A percentile compares a stretch with the other conserved stretches of the same genome.
Conservation (phyloP, 495 filamentous ascomycete species). For the Xylaria intraflava region DNA sequence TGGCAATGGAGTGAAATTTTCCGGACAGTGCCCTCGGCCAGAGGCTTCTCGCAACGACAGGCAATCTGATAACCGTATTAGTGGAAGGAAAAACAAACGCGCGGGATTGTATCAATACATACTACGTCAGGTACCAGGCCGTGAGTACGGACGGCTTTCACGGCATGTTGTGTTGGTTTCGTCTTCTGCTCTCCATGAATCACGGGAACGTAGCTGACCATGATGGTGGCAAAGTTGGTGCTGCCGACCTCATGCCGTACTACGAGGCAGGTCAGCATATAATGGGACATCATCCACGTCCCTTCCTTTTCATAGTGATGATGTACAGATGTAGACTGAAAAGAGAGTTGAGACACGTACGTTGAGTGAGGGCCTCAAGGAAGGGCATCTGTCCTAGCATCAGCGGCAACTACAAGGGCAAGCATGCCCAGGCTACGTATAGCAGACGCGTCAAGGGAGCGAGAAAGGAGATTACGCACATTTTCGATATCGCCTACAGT, state of each 20-base stretch:
- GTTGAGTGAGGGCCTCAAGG: slow-evolving; percentile 76
- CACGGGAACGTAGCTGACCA: slow-evolving; percentile 74
- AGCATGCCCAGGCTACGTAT: not conserved
- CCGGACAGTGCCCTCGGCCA: slow-evolving; percentile 66
- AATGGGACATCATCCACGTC: not conserved
- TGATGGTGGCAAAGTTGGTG: slow-evolving; percentile 78
- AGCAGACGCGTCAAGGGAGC: no score
- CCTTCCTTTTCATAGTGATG: not conserved
- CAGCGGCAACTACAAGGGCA: not conserved
- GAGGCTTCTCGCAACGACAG: slow-evolving; percentile 72
- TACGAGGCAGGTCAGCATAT: not conserved
- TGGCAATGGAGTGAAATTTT: slow-evolving; percentile 89
- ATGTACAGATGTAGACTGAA: not conserved
- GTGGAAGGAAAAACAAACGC: not conserved
- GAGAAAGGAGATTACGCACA: slow-evolving; percentile 5
- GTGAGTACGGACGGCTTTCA: slow-evolving; percentile 69
- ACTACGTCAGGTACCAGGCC: slow-evolving; percentile 82
- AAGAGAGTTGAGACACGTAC: not conserved
- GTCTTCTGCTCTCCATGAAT: slow-evolving; percentile 86
- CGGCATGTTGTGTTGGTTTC: slow-evolving; percentile 90
- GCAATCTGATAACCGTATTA: slow-evolving; percentile 57
- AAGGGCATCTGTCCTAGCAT: slow-evolving; percentile 53
- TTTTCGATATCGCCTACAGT: slow-evolving; percentile 76
- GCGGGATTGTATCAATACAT: slow-evolving; percentile 6
- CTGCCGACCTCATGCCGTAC: slow-evolving; percentile 63